Percentiles rank a stretch among this genome's conserved stretches.
Conservation (phyloP, 2,329 filamentous ascomycete species). For the Hypoxylon sp. region DNA sequence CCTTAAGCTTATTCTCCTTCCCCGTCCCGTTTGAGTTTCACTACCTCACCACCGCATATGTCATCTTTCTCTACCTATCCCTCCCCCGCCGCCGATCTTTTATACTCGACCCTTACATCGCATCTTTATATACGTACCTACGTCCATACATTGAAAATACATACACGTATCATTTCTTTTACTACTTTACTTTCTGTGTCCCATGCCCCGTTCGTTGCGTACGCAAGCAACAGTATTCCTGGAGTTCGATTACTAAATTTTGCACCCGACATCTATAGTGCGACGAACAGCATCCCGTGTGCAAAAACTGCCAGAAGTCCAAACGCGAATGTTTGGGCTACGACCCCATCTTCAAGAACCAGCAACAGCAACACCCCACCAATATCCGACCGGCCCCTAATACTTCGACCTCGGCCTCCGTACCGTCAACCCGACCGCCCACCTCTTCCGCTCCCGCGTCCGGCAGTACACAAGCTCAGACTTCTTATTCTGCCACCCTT, state of each 20-base stretch:
- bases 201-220: conserved; percentile 6
- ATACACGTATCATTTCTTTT: not conserved
- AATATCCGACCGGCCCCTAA: conserved; percentile 79
- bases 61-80: not conserved
- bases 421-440: conserved; percentile 48
- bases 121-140: not conserved
- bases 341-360: conserved; percentile 86
- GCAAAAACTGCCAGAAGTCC: conserved; percentile 90
- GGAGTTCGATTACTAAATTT: conserved; percentile 23
- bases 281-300: conserved; percentile 93
- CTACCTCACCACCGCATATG: not conserved
- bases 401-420: conserved; percentile 47
- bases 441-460: conserved; percentile 43
- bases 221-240: conserved; percentile 31
- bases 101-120: not conserved
- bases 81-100: not conserved
- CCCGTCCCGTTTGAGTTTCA: conserved; percentile 5
- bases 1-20: conserved; percentile 4
- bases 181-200: not conserved
- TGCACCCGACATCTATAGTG: conserved; percentile 72
- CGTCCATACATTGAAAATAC: not conserved
- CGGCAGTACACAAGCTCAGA: conserved; percentile 36
- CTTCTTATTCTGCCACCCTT: conserved; percentile 48
- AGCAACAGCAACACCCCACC: conserved; percentile 68
- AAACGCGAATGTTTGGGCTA: conserved; percentile 89